Percentiles rank a stretch among this genome's conserved stretches.
These are phyloP conservation scores for Candida ponderosae DNA, from an alignment of 805 yeast species.

Conservation along the genomic window DNA sequence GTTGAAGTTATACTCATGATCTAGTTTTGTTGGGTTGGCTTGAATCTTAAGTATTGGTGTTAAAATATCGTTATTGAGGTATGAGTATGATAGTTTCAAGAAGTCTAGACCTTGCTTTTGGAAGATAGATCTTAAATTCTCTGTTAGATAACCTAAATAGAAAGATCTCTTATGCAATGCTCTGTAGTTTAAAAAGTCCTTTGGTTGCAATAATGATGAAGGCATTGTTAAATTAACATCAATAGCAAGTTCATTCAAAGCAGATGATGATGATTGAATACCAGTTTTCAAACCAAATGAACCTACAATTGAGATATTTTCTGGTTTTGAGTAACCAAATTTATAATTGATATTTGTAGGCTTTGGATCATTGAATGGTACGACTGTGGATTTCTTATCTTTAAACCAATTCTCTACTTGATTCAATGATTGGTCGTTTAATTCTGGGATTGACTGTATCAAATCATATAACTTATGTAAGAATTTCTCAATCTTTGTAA, in stretches of 20 bases:
- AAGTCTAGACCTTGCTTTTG: conserved; percentile 44
- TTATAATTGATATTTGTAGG: conserved; percentile 68
- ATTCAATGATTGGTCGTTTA: conserved; percentile 40
- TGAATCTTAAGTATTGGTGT: conserved; percentile 67
- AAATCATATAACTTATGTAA: conserved; percentile 66
- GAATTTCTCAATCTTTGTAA: conserved; percentile 61
- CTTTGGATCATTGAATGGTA: conserved; percentile 89
- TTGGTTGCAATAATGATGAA: conserved; percentile 59
- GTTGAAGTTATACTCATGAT: conserved; percentile 46
- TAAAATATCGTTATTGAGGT: conserved; percentile 67
- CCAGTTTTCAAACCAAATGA: conserved; percentile 85
- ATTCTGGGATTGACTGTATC: conserved; percentile 56
- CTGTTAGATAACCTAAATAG: conserved; percentile 73
- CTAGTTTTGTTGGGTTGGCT: conserved; percentile 40
- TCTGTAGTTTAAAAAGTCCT: conserved; percentile 86
- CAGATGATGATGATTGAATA: conserved; percentile 44
- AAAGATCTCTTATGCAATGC: conserved; percentile 86
- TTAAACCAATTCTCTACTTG: conserved; percentile 53
- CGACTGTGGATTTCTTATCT: conserved; percentile 39
- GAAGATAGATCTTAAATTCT: conserved; percentile 46
- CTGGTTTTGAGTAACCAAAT: conserved; percentile 64
- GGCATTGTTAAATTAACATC: conserved; percentile 88
- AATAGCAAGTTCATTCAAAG: conserved; percentile 50
- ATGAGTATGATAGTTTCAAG: conserved; percentile 51
- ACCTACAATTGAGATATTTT: conserved; percentile 73